Percentiles rank a stretch among this genome's conserved stretches.
Conservation (phyloP, 2,329 filamentous ascomycete species). For the Botrytis fragariae region DNA sequence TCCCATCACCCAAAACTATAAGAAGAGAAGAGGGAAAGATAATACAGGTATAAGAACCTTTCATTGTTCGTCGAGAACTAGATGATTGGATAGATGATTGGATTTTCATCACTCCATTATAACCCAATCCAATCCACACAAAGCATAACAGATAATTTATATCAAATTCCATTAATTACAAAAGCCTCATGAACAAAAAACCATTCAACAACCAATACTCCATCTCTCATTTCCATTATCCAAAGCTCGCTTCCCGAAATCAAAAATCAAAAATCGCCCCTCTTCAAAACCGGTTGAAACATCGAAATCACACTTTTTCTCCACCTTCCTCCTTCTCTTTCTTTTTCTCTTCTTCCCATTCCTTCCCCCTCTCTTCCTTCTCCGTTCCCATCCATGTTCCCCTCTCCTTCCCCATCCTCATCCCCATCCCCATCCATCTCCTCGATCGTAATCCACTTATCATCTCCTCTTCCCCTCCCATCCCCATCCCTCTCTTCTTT, state of each 20-base stretch:
- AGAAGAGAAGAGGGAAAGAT: too few relatives aligned
- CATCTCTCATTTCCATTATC: background rate
- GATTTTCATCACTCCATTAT: too few relatives aligned
- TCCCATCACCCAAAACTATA: too few relatives aligned
- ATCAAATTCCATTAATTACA: too few relatives aligned
- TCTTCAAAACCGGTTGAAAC: background rate
- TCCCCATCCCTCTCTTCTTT: background rate
- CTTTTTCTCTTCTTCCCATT: background rate
- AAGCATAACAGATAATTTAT: too few relatives aligned
- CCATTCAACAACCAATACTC: background rate
- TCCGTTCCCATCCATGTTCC: too few relatives aligned
- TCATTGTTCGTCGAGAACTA: too few relatives aligned
- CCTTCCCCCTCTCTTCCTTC: background rate
- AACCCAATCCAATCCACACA: too few relatives aligned
- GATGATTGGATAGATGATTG: too few relatives aligned
- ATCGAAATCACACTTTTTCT: background rate
- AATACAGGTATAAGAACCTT: too few relatives aligned
- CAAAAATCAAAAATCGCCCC: background rate
- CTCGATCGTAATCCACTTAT: background rate
- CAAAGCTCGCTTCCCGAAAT: background rate
- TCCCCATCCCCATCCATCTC: background rate
- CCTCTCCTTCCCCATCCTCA: too few relatives aligned
- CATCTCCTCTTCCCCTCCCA: background rate
- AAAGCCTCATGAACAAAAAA: background rate
- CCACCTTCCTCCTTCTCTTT: background rate